Evolutionary conservation across 2,329 filamentous ascomycete genomes (phyloP).

Genomic region (Hypoxylon sp.): DNA sequence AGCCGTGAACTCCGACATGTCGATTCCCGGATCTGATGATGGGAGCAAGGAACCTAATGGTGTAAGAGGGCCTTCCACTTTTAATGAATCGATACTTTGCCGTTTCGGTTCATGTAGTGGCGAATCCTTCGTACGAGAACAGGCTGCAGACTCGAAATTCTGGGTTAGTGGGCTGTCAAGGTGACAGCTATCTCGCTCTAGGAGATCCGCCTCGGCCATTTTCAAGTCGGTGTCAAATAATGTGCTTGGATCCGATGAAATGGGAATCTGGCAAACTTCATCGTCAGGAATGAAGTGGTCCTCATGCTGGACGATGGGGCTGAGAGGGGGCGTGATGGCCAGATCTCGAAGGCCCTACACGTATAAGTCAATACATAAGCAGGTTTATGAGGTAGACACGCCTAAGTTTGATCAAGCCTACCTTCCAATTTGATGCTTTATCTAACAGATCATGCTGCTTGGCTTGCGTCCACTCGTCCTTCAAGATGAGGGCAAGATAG

Average conservation of each 20-base stretch:
- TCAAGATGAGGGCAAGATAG: conserved; percentile 39
- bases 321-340: conserved; percentile 49
- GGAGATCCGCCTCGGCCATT: conserved; percentile 40
- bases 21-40: conserved; percentile 15
- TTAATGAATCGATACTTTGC: conserved; percentile 39
- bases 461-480: conserved; percentile 34
- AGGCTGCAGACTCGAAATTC: not conserved
- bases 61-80: conserved; percentile 47
- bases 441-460: conserved; percentile 31
- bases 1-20: conserved; percentile 26
- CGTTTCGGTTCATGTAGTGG: conserved; percentile 17
- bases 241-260: conserved; percentile 46
- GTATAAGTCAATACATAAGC: conserved; percentile 9
- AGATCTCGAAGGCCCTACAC: conserved; percentile 41
- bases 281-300: conserved; percentile 45
- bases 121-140: conserved; percentile 30
- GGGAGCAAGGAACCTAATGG: conserved; percentile 33
- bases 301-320: conserved; percentile 27
- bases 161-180: conserved; percentile 3
- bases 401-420: conserved; percentile 12
- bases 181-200: conserved; percentile 30
- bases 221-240: conserved; percentile 48
- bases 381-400: not conserved
- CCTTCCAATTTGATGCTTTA: conserved; percentile 20
- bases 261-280: conserved; percentile 45